Evolutionary conservation across 345 rosid species (phyloP).

Genomic region (Rhodamnia argentea): DNA sequence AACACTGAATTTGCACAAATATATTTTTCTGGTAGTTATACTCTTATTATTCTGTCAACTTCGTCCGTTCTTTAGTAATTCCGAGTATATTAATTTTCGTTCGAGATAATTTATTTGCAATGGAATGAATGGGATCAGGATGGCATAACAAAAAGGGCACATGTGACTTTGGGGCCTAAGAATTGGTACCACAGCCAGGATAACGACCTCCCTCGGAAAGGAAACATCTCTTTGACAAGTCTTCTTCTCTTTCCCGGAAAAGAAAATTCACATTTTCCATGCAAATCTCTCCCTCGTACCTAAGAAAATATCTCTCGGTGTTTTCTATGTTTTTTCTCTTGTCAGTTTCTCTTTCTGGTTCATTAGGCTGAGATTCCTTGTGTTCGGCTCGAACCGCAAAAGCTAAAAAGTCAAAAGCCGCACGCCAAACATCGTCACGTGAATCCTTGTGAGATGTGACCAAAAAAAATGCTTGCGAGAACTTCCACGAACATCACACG

Average conservation of each 20-base stretch:
- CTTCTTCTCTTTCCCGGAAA: neutral
- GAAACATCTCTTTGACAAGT: neutral
- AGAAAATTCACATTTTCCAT: slow-evolving; percentile 6
- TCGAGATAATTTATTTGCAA: neutral
- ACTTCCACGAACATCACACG: neutral
- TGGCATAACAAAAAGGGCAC: neutral
- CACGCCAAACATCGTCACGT: neutral
- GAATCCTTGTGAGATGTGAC: too few species aligned
- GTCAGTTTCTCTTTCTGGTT: neutral
- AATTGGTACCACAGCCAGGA: neutral
- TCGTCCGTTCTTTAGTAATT: neutral
- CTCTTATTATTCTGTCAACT: neutral
- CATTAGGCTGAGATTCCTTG: neutral
- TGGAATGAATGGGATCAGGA: neutral
- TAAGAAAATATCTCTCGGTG: neutral
- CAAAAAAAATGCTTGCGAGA: too few species aligned
- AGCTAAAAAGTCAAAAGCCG: neutral
- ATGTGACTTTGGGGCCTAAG: neutral
- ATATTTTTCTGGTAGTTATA: neutral
- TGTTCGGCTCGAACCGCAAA: neutral
- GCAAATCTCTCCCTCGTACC: neutral
- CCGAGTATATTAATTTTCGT: neutral
- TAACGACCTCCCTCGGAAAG: neutral
- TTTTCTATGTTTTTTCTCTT: neutral
- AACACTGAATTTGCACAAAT: neutral